phyloP scores from a whole-genome alignment of 2,329 filamentous ascomycete species.

The Neofusicoccum kwambonambiense region DNA sequence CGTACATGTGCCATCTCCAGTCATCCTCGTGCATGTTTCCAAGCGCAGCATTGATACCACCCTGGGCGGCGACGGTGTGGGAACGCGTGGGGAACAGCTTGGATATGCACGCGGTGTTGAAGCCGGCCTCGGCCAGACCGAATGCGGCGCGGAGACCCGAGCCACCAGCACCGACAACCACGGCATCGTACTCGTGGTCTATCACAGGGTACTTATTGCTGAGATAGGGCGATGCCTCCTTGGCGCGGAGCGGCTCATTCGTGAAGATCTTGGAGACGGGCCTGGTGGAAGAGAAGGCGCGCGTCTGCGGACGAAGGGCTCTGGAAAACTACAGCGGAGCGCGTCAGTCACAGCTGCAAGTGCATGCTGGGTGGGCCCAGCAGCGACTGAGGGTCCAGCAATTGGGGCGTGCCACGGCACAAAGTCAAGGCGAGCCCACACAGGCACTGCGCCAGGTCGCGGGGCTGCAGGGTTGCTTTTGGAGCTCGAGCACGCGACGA shows the following conservation, averaged over 20 bases:
- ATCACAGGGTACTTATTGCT: conserved; percentile 93
- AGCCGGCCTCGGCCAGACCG: conserved; percentile 81
- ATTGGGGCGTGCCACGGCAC: neutral
- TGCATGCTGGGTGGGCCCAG: neutral
- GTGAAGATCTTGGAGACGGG: conserved; percentile 82
- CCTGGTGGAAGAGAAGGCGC: conserved; percentile 84
- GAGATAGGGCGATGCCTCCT: conserved; percentile 85
- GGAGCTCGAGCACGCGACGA: conserved; percentile 1
- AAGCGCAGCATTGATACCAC: conserved; percentile 83
- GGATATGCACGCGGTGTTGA: conserved; percentile 83
- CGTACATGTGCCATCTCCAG: conserved; percentile 99
- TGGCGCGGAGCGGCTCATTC: conserved; percentile 82
- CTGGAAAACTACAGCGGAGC: conserved; percentile 60
- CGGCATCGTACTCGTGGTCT: conserved; percentile 98
- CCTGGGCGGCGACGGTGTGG: conserved; percentile 74
- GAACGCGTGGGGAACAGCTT: conserved; percentile 85
- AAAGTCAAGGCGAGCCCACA: neutral
- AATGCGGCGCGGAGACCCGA: conserved; percentile 80
- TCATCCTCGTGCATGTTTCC: conserved; percentile 98
- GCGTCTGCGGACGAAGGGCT: conserved; percentile 62
- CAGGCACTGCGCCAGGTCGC: neutral
- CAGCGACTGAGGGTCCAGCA: neutral
- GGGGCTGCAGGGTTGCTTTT: neutral
- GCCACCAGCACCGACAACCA: conserved; percentile 86
- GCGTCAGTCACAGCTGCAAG: neutral